Conservation (phyloP, 2,329 filamentous ascomycete genomes). For the Teratosphaeriaceae sp. region DNA sequence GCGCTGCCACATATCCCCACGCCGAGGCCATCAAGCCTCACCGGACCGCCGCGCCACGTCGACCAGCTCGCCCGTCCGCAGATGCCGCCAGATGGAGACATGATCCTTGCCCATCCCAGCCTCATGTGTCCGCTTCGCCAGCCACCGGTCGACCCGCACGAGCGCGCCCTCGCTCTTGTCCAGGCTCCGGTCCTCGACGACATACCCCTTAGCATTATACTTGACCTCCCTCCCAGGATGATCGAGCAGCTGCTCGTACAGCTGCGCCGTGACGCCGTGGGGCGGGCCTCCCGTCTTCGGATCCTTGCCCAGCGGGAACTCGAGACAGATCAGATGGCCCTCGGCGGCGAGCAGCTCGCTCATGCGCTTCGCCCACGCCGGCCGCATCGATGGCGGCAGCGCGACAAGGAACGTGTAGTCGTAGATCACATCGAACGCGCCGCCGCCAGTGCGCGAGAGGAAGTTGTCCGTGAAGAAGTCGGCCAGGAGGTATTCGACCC, state of each 20-base stretch:
- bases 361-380: slow-evolving; percentile 52
- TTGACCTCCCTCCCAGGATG: slow-evolving; percentile 60
- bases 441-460: slow-evolving; percentile 34
- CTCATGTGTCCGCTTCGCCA: slow-evolving; percentile 50
- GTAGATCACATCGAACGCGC: slow-evolving; percentile 58
- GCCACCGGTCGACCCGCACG: slow-evolving; percentile 46
- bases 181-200: slow-evolving; percentile 30
- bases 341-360: slow-evolving; percentile 46
- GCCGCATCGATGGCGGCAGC: slow-evolving; percentile 48
- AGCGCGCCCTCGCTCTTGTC: slow-evolving; percentile 41
- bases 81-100: slow-evolving; percentile 44
- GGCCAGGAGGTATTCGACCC: slow-evolving; percentile 50
- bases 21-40: neutral
- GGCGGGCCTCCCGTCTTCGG: slow-evolving; percentile 63
- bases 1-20: neutral
- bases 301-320: slow-evolving; percentile 70
- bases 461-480: slow-evolving; percentile 63
- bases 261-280: slow-evolving; percentile 59
- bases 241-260: slow-evolving; percentile 66
- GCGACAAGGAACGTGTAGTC: slow-evolving; percentile 61
- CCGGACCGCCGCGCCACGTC: too few species aligned
- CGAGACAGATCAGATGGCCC: slow-evolving; percentile 58
- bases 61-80: too few species aligned
- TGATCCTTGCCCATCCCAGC: slow-evolving; percentile 46
- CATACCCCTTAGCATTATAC: slow-evolving; percentile 52